A percentile compares a stretch with the other conserved stretches of the same genome.
Evolutionary conservation across 202 grass and related monocot species (phyloP).

Genomic region (Saccharum hybrid): DNA sequence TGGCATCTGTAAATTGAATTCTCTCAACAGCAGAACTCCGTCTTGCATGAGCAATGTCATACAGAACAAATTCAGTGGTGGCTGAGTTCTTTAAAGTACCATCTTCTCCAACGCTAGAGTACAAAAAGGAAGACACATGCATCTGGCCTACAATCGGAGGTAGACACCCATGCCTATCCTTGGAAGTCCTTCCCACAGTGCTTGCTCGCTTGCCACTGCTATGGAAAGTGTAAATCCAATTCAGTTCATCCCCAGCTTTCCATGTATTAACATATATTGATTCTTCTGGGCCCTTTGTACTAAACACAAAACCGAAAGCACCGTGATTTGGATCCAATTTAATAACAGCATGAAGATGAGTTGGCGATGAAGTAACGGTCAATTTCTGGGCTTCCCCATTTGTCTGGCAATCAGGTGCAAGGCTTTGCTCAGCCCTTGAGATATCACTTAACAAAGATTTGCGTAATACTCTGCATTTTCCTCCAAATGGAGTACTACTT

Average conservation of each 20-base stretch:
- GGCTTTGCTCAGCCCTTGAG: constrained; percentile 51
- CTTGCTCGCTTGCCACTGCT: constrained; percentile 61
- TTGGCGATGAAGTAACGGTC: constrained; percentile 60
- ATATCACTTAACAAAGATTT: constrained; percentile 81
- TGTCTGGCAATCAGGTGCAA: constrained; percentile 40
- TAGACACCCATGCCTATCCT: constrained; percentile 56
- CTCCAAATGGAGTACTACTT: constrained; percentile 34
- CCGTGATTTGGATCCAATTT: constrained; percentile 70
- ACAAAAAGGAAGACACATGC: constrained; percentile 90
- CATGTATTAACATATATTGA: constrained; percentile 72
- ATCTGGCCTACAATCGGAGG: constrained; percentile 83
- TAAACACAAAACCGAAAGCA: constrained; percentile 68
- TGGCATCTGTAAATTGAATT: constrained; percentile 51
- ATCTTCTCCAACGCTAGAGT: constrained; percentile 72
- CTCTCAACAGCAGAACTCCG: constrained; percentile 61
- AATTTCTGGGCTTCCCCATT: constrained; percentile 42
- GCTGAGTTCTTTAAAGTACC: constrained; percentile 77
- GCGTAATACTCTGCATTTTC: constrained; percentile 43
- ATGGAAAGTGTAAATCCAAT: constrained; percentile 98
- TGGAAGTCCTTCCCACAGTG: constrained; percentile 58
- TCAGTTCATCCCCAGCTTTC: constrained; percentile 77
- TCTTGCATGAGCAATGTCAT: constrained; percentile 91
- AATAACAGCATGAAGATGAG: constrained; percentile 87
- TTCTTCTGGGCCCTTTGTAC: constrained; percentile 71
- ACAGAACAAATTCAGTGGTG: constrained; percentile 87